Evolutionary conservation across 495 filamentous ascomycete species (phyloP), one percentile per base, ranked within the genome.

Genomic region (Hypoxylon intermedium): DNA sequence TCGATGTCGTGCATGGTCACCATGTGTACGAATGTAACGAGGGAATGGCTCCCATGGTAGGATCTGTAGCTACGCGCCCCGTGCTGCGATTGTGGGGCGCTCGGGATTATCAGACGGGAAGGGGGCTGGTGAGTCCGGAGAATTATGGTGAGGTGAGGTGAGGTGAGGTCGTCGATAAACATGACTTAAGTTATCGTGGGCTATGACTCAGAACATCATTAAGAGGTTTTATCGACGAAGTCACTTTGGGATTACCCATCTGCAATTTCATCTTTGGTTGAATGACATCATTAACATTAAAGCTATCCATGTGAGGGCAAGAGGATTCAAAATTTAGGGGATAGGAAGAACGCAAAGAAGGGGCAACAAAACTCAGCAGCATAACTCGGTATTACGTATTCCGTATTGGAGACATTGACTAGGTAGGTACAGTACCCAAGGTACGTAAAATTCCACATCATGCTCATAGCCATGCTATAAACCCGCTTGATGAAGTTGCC

Each of bases 1-100:
- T 57, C 52, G 46, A 63, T 63, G 60, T 48, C 30, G 60, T 63
- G 60, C 60, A 21, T 57, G 26, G 60, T 21, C 5, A 33, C 43
- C 36, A 23, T 28, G 37, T 34, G 19, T 42, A 44, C 23, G 33
- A 24, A 11, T 16, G 38, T 19, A 9, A 6, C n/a, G n/a, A 6
- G 12, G 26, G 21, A 11, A 28, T 24, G 26, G 34, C 20, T 53
- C 19, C 36, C 24, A 21, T 41, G 33, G 53, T 19, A 38, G 7
- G 13, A 34, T 26, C 46, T 16, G 13, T 30, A 19, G 7, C n/a
- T 5, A 19, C 40, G 46, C 51, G 52, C 40, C 0, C 52, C 47
- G 42, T 36, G 19, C 37, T 20, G 41, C 40, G 53, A 21, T 37
- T 58, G 60, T 58, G 60, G 53, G 41, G 42, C 53, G 16, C 38